Evolutionary conservation across 306 rosid species (phyloP).

Genomic region (Cicer yamashitae): DNA sequence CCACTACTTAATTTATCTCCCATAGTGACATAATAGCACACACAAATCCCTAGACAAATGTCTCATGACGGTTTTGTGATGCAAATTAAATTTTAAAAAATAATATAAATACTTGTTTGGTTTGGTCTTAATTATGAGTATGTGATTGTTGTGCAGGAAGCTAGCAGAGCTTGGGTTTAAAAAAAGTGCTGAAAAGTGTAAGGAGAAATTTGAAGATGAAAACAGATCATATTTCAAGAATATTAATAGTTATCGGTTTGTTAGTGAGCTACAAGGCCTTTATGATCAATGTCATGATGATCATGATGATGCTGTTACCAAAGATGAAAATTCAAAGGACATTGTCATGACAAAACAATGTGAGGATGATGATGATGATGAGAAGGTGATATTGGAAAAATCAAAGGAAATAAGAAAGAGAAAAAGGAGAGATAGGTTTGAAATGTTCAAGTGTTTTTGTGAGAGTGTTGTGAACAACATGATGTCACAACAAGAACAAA

Average conservation of each 20-base stretch:
- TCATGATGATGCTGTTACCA: constrained; percentile 24
- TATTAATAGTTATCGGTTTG: constrained; percentile 51
- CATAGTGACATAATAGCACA: too few species aligned
- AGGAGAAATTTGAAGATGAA: constrained; percentile 87
- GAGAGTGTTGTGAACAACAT: constrained; percentile 70
- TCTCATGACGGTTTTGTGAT: too few species aligned
- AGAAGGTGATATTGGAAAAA: constrained; percentile 18
- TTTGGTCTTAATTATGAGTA: constrained; percentile 36
- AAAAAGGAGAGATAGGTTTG: constrained; percentile 60
- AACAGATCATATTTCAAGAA: constrained; percentile 66
- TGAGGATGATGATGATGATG: background rate
- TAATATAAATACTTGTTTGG: constrained; percentile 31
- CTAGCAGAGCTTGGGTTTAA: constrained; percentile 75
- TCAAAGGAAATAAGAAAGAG: constrained; percentile 51
- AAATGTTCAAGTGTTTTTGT: constrained; percentile 70
- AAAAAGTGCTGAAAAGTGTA: constrained; percentile 81
- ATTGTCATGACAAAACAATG: background rate
- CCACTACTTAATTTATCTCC: too few species aligned
- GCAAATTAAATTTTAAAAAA: too few species aligned
- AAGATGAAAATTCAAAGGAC: constrained; percentile 32
- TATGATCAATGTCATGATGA: constrained; percentile 17
- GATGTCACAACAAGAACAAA: constrained; percentile 83
- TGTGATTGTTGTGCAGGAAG: constrained; percentile 68
- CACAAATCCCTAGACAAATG: too few species aligned
- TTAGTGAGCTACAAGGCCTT: constrained; percentile 68